Evolutionary conservation across 2,329 filamentous ascomycete species (phyloP).

Genomic region (Phaeoacremonium minimum): DNA sequence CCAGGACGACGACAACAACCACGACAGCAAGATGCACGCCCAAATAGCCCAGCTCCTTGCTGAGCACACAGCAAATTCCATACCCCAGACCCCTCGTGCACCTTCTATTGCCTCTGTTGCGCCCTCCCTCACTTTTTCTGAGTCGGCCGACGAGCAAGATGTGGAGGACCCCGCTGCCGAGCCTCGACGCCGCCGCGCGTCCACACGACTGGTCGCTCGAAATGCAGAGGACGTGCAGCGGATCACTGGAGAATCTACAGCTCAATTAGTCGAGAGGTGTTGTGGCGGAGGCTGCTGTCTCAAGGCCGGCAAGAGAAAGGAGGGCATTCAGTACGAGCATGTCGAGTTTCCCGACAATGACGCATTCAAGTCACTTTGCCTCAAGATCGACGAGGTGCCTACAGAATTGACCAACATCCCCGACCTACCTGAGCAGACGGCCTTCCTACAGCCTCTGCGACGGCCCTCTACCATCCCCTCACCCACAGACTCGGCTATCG

Average conservation of each 20-base stretch:
- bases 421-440: constrained; percentile 70
- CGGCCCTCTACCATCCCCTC: constrained; percentile 30
- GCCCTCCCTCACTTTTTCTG: constrained; percentile 60
- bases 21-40: constrained; percentile 26
- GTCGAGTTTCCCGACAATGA: constrained; percentile 70
- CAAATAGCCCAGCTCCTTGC: constrained; percentile 32
- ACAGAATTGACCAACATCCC: constrained; percentile 67
- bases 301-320: constrained; percentile 36
- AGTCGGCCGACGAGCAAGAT: constrained; percentile 53
- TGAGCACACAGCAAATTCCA: constrained; percentile 32
- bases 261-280: constrained; percentile 57
- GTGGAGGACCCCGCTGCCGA: constrained; percentile 40
- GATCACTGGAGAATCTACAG: constrained; percentile 60
- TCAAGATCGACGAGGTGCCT: constrained; percentile 73
- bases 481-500: constrained; percentile 45
- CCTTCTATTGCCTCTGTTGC: constrained; percentile 53
- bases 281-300: constrained; percentile 63
- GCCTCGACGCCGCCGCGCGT: constrained; percentile 57
- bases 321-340: constrained; percentile 46
- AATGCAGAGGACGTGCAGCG: constrained; percentile 58
- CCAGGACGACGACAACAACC: constrained; percentile 19
- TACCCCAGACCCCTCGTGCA: constrained; percentile 23
- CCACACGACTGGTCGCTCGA: constrained; percentile 63
- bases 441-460: constrained; percentile 62
- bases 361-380: constrained; percentile 73